Conservation (phyloP, 164 flowering plant species). For the Chimonanthus praecox region DNA sequence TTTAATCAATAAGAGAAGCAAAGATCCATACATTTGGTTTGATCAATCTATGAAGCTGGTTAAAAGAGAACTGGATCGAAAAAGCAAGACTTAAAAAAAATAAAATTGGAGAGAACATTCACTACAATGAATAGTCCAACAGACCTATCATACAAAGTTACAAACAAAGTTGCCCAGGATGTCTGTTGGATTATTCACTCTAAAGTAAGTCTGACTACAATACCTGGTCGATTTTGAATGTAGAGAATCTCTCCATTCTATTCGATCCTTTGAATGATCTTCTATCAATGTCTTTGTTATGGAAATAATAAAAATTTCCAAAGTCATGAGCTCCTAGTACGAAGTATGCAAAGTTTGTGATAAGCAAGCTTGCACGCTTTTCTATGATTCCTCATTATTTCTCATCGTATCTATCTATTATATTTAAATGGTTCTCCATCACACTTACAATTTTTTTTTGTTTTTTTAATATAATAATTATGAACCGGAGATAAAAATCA, state of each 20-base stretch:
- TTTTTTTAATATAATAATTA: too few species aligned
- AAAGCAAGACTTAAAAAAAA: too few species aligned
- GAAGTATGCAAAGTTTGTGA: background rate
- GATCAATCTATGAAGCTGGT: background rate
- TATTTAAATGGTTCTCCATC: background rate
- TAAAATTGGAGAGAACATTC: background rate
- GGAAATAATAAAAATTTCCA: too few species aligned
- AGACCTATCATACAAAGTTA: too few species aligned
- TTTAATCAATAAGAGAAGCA: background rate
- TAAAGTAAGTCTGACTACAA: too few species aligned
- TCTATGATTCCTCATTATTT: background rate
- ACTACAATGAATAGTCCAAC: too few species aligned
- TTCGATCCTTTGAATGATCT: too few species aligned
- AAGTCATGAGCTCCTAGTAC: background rate
- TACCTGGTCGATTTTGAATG: too few species aligned
- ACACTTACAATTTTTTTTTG: background rate
- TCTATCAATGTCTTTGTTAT: too few species aligned
- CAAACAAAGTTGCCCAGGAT: too few species aligned
- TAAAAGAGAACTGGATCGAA: background rate
- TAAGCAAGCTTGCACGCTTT: background rate
- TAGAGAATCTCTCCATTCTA: too few species aligned
- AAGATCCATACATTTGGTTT: background rate
- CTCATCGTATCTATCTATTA: background rate
- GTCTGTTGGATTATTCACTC: too few species aligned
- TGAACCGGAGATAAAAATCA: background rate